Base-by-base conservation (phyloP, 2,329 filamentous ascomycete species). In the Plenodomus tracheiphilus region DNA sequence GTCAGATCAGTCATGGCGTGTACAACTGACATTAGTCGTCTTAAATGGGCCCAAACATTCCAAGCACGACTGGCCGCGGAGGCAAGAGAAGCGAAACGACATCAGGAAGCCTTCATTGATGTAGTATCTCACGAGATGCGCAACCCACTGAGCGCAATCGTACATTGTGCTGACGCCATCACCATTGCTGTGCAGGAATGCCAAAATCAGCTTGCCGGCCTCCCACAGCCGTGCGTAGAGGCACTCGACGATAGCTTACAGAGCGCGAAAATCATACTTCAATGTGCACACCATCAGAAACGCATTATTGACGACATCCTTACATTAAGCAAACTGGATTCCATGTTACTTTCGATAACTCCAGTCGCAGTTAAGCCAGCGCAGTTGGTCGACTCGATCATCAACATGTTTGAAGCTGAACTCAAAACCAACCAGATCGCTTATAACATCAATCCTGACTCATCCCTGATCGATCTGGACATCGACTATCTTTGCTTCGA, bases 301-400 rank as follows among this genome's bases (percentile, higher is more conserved):
- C 64, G 74, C 18, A 78, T 79, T 32, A 75, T 79, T 9, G 76
- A 79, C 51, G 77, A 79, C 49, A 68, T 79, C 4, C 62, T 78
- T 2, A 77, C 75, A 0, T 55, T 77, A 18, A 75, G 71, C 34
- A 78, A 77, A 45, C 69, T 78, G 15, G 75, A 77, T 39, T 75
- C 75, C 0, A 74, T 71, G 52, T 65, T 78, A 5, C 58, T 79
- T 2, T 66, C 71, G 3, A 74, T 78, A 21, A 74, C 71, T 2
- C 74, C 76, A 0, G 71, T 72, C 43, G 66, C 67, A 25, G 69
- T 74, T 4, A 68, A 71, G 42, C 65, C 70, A 1, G 54, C 67
- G 1, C 67, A 67, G 28, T 54, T 77, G 2, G 55, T 75, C n/a
- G 55, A 56, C 4, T 62, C 66, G n/a, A 69, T 72, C 9, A 49